A percentile compares a stretch with the other conserved stretches of the same genome.
These are phyloP conservation scores for Zizania latifolia DNA, from an alignment of 176 grass and related monocot genomes.

Conservation along the genomic window DNA sequence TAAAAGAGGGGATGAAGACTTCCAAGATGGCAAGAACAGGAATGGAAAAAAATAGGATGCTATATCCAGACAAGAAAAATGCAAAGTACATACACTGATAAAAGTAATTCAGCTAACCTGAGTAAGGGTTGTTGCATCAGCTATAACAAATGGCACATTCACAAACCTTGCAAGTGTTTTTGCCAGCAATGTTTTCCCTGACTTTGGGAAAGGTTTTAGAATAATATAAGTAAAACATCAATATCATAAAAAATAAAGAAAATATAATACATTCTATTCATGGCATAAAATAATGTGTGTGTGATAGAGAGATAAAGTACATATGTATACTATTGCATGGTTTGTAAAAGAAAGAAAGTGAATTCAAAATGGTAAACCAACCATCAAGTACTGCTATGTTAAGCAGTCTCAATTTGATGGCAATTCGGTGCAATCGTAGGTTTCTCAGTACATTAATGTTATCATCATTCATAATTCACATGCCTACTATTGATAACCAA, in stretches of 20 bases:
- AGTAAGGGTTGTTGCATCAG: constrained; percentile 68
- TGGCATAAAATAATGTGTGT: constrained; percentile 15
- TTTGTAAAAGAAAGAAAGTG: neutral
- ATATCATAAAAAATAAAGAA: neutral
- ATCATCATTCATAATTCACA: neutral
- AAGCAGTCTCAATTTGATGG: neutral
- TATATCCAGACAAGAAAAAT: neutral
- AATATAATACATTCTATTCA: neutral
- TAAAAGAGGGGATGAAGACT: neutral
- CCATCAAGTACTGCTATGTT: neutral
- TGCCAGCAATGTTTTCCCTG: constrained; percentile 79
- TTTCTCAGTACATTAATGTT: neutral
- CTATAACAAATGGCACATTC: constrained; percentile 68
- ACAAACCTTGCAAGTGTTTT: constrained; percentile 75
- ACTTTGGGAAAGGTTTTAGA: constrained; percentile 59
- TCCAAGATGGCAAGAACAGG: neutral
- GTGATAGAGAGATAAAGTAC: neutral
- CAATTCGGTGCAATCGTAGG: neutral
- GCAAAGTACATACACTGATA: constrained; percentile 6
- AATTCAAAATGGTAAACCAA: neutral
- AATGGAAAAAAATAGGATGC: neutral
- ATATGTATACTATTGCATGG: neutral
- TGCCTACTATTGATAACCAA: neutral
- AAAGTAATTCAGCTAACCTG: constrained; percentile 38
- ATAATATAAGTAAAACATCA: constrained; percentile 34